Percentiles rank a stretch among this genome's conserved stretches.
phyloP scores from a whole-genome alignment of 2,329 filamentous ascomycete species.

The Immersiporthe knoxdaviesiana region DNA sequence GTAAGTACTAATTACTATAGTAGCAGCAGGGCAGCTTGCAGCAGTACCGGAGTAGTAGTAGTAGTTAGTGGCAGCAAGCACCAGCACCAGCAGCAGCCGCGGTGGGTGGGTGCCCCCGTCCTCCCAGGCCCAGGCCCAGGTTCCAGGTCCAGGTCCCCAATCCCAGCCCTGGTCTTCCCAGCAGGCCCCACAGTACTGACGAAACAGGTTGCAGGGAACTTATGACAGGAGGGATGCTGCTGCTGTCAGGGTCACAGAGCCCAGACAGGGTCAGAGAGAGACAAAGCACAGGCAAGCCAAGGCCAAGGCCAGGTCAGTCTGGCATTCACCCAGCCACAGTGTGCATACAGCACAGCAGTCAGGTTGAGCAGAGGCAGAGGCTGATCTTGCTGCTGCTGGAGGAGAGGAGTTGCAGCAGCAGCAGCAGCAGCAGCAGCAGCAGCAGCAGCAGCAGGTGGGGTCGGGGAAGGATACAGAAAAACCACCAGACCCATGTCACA shows the following conservation, averaged over 20 bases:
- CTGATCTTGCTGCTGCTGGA: too few relatives aligned
- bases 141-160: background rate
- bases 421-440: background rate
- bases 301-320: too few relatives aligned
- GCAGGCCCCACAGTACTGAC: conserved; percentile 1
- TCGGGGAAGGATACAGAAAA: conserved; percentile 1
- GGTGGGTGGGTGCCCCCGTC: background rate
- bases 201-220: background rate
- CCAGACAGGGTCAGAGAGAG: background rate
- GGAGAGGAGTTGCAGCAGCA: background rate
- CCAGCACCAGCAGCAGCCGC: background rate
- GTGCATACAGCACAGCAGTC: too few relatives aligned
- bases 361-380: too few relatives aligned
- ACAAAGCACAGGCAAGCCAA: background rate
- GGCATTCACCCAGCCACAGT: background rate
- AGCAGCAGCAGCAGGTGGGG: background rate
- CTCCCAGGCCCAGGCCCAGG: background rate
- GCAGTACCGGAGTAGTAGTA: background rate
- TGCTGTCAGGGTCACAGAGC: background rate
- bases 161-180: background rate
- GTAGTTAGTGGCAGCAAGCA: too few relatives aligned
- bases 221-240: background rate
- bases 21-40: too few relatives aligned
- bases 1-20: background rate
- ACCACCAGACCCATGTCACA: background rate